Base-by-base conservation (phyloP, 1,284 basidiomycete genomes). In the Apiotrichum veenhuisii region DNA sequence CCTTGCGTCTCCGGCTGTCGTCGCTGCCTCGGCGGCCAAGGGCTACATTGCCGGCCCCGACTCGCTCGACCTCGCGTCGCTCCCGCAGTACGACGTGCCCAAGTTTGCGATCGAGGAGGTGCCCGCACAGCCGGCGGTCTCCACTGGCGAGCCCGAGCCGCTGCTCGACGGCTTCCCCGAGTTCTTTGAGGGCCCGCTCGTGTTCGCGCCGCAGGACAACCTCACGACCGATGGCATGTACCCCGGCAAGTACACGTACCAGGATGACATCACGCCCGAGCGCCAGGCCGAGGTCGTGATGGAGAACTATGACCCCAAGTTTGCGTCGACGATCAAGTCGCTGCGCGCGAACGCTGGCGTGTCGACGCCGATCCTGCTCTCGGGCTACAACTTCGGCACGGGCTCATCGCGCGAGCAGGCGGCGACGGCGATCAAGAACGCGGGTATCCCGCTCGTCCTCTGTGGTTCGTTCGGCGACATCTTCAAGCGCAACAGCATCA, bases 191-290 rank as follows among this genome's bases (percentile, higher is more conserved):
- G 96, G 96, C 0, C 85, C 87, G 0, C 78, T 98, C 10, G 80
- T 98, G 48, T 99, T 98, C 70, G 85, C 87, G 0, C 95, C 96
- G 0, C 93, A 98, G 72, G 95, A 98, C 77, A 99, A 99, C 75
- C 78, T 99, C 57, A 98, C 95, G 75, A 99, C 95, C 1, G 95
- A 99, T 71, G 96, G 91, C 7, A 92, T 99, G 72, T 99, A 99
- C 79, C 96, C 95, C 0, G 96, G 95, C 36, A 99, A 98, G 77
- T 99, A 99, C 78, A 99, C 96, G 0, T 98, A 99, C 78, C 93
- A 97, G 77, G 95, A 99, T 75, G 96, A 98, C 73, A 97, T 99
- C 71, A 98, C 95, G 0, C 90, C 94, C 36, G 87, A 87, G 63
- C 85, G 87, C 30, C 95, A 98, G 76, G 94, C 93, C 1, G 85